phyloP scores from a whole-genome alignment of 2,329 filamentous ascomycete species.

The Westerdykella sp. region DNA sequence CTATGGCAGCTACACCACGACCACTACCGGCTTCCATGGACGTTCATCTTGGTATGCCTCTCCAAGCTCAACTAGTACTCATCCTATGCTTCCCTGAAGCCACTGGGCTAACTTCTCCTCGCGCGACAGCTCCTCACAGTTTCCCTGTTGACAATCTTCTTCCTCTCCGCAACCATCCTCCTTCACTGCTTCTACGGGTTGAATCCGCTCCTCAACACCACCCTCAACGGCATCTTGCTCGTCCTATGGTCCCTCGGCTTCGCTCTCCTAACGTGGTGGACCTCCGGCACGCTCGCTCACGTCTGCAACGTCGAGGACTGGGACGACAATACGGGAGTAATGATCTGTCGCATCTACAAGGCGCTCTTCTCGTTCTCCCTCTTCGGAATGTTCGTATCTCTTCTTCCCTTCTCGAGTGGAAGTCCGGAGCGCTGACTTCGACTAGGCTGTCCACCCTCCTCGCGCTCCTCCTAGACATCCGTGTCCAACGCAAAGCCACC shows the following conservation, averaged over 20 bases:
- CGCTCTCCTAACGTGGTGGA: constrained; percentile 49
- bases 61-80: background rate
- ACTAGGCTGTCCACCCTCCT: constrained; percentile 42
- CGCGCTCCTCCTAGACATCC: constrained; percentile 47
- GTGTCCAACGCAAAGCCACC: constrained; percentile 38
- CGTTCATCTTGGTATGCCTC: constrained; percentile 51
- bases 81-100: background rate
- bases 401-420: background rate
- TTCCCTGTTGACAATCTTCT: constrained; percentile 48
- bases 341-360: constrained; percentile 55
- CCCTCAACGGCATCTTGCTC: constrained; percentile 44
- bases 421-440: background rate
- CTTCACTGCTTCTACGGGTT: constrained; percentile 49
- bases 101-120: background rate
- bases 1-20: constrained; percentile 49
- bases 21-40: constrained; percentile 51
- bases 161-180: constrained; percentile 43
- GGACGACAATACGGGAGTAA: constrained; percentile 50
- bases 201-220: constrained; percentile 47
- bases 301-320: constrained; percentile 48
- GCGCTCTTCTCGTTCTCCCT: constrained; percentile 53
- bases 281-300: constrained; percentile 47
- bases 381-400: constrained; percentile 38
- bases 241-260: constrained; percentile 50
- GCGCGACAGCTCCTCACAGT: constrained; percentile 45